These are phyloP conservation scores for Suhomyces chickasaworum DNA, from an alignment of 1,139 yeast genomes.

Conservation along the genomic window DNA sequence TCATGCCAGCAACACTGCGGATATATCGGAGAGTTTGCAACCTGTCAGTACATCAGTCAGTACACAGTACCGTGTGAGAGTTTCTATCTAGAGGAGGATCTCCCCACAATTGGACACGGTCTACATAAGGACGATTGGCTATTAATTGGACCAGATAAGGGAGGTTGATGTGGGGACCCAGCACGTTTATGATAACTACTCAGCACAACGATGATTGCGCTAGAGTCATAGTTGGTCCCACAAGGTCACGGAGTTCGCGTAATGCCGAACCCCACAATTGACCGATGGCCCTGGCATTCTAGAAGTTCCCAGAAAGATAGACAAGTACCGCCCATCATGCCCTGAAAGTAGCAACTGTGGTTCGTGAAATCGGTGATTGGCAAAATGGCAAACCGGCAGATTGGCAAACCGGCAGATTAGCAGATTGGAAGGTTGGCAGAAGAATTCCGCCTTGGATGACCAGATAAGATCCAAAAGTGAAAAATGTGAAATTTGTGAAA, in stretches of 20 bases:
- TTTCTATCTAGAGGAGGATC: no score
- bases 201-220: background rate
- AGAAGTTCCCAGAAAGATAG: background rate
- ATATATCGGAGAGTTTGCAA: background rate
- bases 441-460: background rate
- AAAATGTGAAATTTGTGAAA: background rate
- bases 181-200: no score
- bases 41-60: background rate
- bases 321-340: background rate
- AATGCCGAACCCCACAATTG: constrained; percentile 1
- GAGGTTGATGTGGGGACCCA: no score
- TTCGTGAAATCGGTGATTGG: background rate
- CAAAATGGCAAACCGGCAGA: no score
- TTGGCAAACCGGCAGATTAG: no score
- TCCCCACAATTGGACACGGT: no score
- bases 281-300: background rate
- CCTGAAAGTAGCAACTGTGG: background rate
- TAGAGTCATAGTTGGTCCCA: background rate
- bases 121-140: no score
- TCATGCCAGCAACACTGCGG: background rate
- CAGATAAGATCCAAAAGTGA: background rate
- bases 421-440: no score
- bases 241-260: background rate
- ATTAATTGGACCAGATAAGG: no score
- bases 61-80: background rate